Percentiles rank a stretch among this genome's conserved stretches.
Conservation (phyloP, 352 stramenopile species). For the Globisporangium takayamanum region DNA sequence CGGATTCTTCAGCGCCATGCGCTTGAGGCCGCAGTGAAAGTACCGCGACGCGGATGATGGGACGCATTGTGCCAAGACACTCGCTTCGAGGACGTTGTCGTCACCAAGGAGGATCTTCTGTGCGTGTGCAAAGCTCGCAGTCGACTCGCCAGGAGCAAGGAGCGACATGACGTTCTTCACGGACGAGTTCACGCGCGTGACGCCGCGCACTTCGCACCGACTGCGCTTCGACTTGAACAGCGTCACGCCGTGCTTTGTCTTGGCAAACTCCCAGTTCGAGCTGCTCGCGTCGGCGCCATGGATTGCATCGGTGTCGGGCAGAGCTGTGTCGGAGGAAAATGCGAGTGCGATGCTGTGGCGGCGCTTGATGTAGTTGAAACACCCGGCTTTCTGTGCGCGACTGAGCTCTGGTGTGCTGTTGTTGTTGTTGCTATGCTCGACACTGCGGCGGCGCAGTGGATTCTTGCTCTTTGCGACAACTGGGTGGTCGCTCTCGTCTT, state of each 20-base stretch:
- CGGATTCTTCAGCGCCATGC: constrained; percentile 75
- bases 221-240: constrained; percentile 64
- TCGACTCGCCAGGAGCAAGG: constrained; percentile 43
- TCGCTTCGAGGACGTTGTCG: constrained; percentile 62
- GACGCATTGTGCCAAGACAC: constrained; percentile 60
- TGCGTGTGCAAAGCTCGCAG: constrained; percentile 45
- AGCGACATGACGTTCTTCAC: constrained; percentile 83
- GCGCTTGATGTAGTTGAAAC: constrained; percentile 79
- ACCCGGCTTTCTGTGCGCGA: constrained; percentile 66
- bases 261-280: constrained; percentile 50
- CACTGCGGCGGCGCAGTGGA: constrained; percentile 14
- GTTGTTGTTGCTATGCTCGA: not conserved
- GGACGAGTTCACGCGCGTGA: constrained; percentile 68
- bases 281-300: constrained; percentile 12
- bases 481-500: constrained; percentile 12
- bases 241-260: constrained; percentile 66
- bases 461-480: not conserved
- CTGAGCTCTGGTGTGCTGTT: constrained; percentile 25
- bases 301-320: constrained; percentile 1
- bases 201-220: constrained; percentile 63
- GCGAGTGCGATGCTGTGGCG: constrained; percentile 63
- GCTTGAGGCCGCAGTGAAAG: constrained; percentile 83
- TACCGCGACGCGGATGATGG: constrained; percentile 45
- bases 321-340: constrained; percentile 39
- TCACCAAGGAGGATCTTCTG: constrained; percentile 55